These are phyloP conservation scores for Auricularia sp. DNA, from an alignment of 768 basidiomycete species.

Conservation along the genomic window DNA sequence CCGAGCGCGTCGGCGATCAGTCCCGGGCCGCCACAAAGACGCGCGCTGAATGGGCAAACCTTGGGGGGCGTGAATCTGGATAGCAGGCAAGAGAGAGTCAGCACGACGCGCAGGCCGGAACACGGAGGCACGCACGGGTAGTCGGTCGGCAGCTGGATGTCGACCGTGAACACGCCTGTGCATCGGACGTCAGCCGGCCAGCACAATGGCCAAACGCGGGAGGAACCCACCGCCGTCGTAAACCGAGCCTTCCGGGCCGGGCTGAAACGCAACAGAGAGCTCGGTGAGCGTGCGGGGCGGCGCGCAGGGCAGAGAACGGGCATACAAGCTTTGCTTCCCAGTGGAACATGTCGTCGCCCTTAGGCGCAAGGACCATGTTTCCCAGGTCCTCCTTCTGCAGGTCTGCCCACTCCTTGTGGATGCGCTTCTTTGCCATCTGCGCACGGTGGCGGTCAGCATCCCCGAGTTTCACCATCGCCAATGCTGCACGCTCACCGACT, in stretches of 20 bases:
- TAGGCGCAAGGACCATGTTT: slow-evolving; percentile 54
- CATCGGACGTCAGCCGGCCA: not conserved
- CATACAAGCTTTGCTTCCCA: slow-evolving; percentile 58
- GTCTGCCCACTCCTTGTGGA: slow-evolving; percentile 73
- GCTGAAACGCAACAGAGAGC: slow-evolving; percentile 16
- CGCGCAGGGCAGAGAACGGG: not conserved
- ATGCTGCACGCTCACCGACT: not conserved
- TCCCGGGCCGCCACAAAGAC: slow-evolving; percentile 4
- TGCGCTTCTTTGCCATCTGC: slow-evolving; percentile 71
- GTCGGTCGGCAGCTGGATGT: slow-evolving; percentile 56
- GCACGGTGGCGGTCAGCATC: not conserved
- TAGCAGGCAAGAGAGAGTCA: slow-evolving; percentile 1
- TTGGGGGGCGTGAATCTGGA: slow-evolving; percentile 69
- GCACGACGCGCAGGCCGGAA: not conserved
- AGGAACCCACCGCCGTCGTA: slow-evolving; percentile 51
- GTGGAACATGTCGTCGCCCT: slow-evolving; percentile 48
- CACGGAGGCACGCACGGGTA: slow-evolving; percentile 52
- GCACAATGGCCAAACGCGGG: not conserved
- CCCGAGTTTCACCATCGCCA: not conserved
- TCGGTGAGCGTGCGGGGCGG: not conserved
- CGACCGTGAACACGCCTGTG: slow-evolving; percentile 48
- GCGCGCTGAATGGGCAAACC: slow-evolving; percentile 55
- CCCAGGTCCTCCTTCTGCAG: slow-evolving; percentile 77
- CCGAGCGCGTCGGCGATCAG: not conserved
- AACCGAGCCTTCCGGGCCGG: slow-evolving; percentile 72